Evolutionary conservation across 441 rosid species (phyloP).

Genomic region (Erysimum cheiri): DNA sequence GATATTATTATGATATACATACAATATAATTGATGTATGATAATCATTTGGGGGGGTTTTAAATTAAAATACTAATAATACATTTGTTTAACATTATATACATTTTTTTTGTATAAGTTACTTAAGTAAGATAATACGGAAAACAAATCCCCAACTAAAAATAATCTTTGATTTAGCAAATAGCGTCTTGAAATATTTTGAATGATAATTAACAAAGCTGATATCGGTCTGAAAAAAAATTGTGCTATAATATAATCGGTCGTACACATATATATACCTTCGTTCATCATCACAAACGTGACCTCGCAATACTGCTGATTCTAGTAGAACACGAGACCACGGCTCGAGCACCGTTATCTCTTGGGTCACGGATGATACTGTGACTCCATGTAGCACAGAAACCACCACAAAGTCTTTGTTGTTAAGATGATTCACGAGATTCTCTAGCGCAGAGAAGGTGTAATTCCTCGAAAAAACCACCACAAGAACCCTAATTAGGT

Average conservation of each 20-base stretch:
- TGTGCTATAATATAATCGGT: too few relatives aligned
- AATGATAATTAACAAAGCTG: background rate
- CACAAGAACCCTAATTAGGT: background rate
- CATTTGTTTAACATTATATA: too few relatives aligned
- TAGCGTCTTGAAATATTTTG: background rate
- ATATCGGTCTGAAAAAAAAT: background rate
- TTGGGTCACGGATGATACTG: background rate
- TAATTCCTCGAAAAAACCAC: constrained; percentile 24
- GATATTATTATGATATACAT: too few relatives aligned
- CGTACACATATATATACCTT: too few relatives aligned
- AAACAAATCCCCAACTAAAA: background rate
- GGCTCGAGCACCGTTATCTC: background rate
- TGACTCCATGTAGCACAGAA: constrained; percentile 5
- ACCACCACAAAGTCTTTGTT: constrained; percentile 26
- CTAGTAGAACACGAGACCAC: background rate
- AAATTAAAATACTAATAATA: too few relatives aligned
- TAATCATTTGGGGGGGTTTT: too few relatives aligned
- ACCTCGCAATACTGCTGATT: background rate
- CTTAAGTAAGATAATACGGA: background rate
- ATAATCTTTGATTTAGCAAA: background rate
- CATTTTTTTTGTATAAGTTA: too few relatives aligned
- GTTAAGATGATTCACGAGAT: constrained; percentile 2
- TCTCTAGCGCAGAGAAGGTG: background rate
- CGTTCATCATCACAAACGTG: too few relatives aligned
- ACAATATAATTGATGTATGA: too few relatives aligned